Conservation (phyloP, 257 asterid genomes). For the Fraxinus pennsylvanica region DNA sequence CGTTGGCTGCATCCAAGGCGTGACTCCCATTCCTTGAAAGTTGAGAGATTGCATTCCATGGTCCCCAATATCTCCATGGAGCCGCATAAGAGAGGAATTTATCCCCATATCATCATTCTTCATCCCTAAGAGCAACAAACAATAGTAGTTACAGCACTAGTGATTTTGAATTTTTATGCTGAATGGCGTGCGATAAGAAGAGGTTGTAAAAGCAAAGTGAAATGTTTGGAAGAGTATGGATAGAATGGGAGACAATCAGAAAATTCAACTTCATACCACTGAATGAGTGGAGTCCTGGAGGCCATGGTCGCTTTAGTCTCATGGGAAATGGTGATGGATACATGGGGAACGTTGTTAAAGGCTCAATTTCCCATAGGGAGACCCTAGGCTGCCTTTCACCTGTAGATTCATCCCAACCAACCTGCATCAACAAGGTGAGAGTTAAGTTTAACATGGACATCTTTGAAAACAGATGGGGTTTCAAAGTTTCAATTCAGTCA, state of each 20-base stretch:
- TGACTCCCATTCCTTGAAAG: conserved; percentile 61
- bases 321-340: conserved; percentile 67
- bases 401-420: conserved; percentile 89
- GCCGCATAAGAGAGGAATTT: conserved; percentile 59
- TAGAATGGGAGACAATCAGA: background rate
- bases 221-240: background rate
- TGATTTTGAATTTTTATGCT: background rate
- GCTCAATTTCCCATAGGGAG: conserved; percentile 87
- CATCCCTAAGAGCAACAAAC: conserved; percentile 45
- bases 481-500: background rate
- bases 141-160: background rate
- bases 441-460: background rate
- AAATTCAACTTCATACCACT: conserved; percentile 35
- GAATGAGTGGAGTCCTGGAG: conserved; percentile 62
- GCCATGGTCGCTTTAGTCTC: conserved; percentile 80
- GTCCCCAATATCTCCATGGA: conserved; percentile 51
- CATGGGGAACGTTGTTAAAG: conserved; percentile 77
- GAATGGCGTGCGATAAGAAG: background rate
- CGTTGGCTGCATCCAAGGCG: conserved; percentile 73
- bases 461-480: background rate
- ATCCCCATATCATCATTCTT: conserved; percentile 57
- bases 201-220: background rate
- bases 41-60: conserved; percentile 52
- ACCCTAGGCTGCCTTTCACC: conserved; percentile 83
- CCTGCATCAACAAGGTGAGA: conserved; percentile 39